These are phyloP conservation scores for Saturnispora gosingensis DNA, from an alignment of 805 yeast species.

Conservation along the genomic window DNA sequence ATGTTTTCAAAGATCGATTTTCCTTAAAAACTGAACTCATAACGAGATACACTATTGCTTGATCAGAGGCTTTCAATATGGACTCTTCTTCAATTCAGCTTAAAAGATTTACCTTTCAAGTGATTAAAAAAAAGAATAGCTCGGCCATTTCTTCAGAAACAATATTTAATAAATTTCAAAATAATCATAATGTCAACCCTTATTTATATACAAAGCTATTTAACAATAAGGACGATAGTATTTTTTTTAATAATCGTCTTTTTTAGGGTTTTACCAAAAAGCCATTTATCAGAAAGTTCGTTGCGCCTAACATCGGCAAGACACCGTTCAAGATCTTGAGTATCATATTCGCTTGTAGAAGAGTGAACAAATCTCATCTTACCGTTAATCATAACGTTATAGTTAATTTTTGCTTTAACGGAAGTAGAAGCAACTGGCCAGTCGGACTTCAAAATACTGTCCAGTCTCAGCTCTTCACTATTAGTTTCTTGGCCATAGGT, in stretches of 20 bases:
- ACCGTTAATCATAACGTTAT: slow-evolving; percentile 67
- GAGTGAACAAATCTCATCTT: slow-evolving; percentile 43
- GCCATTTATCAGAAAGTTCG: slow-evolving; percentile 33
- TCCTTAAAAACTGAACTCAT: neutral
- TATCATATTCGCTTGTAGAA: slow-evolving; percentile 28
- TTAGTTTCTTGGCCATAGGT: neutral
- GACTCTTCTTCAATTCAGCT: neutral
- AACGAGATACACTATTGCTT: neutral
- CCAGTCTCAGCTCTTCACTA: slow-evolving; percentile 4
- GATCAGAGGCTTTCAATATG: too few species aligned
- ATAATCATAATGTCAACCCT: neutral
- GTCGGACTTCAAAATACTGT: slow-evolving; percentile 42
- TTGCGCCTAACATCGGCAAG: slow-evolving; percentile 28
- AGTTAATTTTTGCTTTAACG: slow-evolving; percentile 32
- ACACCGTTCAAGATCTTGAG: slow-evolving; percentile 27
- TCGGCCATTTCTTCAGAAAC: neutral
- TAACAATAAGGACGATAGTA: slow-evolving; percentile 20
- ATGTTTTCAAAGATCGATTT: neutral
- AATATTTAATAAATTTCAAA: too few species aligned
- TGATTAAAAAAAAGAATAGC: neutral
- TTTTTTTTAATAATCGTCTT: slow-evolving; percentile 44
- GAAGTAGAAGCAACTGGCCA: slow-evolving; percentile 53
- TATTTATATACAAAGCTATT: slow-evolving; percentile 4
- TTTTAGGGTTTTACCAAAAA: slow-evolving; percentile 34
- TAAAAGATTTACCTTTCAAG: neutral